Percentiles rank a stretch among this genome's conserved stretches.
Conservation (phyloP, 257 asterid genomes). For the Lycium ferocissimum region DNA sequence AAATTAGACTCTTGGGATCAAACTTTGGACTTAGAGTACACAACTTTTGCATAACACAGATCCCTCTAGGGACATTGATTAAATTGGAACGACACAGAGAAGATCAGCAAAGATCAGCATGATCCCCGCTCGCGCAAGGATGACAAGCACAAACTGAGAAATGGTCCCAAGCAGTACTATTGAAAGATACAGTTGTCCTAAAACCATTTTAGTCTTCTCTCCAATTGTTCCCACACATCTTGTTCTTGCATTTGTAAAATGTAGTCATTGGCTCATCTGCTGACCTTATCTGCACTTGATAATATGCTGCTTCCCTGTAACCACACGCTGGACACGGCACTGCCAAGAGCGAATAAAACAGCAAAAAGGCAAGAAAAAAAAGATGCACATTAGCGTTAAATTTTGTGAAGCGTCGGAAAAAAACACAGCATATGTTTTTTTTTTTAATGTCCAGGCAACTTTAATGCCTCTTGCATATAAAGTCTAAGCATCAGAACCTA, state of each 20-base stretch:
- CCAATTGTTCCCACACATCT: conserved; percentile 32
- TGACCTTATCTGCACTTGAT: conserved; percentile 32
- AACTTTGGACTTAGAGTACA: not conserved
- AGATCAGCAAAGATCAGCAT: not conserved
- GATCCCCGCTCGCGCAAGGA: not conserved
- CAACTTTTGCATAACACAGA: not conserved
- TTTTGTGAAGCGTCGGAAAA: not conserved
- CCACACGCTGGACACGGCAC: conserved; percentile 30
- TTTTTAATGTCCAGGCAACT: not conserved
- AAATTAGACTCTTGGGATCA: not conserved
- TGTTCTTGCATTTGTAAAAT: conserved; percentile 33
- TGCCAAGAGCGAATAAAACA: conserved; percentile 16
- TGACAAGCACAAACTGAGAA: not conserved
- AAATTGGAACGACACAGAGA: not conserved
- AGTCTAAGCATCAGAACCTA: not conserved
- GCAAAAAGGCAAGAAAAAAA: not conserved
- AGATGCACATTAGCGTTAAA: not conserved
- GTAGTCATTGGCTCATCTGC: conserved; percentile 33
- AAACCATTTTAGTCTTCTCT: conserved; percentile 25
- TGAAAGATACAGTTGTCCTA: not conserved
- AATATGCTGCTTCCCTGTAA: conserved; percentile 33
- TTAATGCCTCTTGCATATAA: not conserved
- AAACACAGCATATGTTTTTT: not conserved
- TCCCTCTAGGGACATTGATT: not conserved
- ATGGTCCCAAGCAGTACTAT: not conserved